Evolutionary conservation across 2,329 filamentous ascomycete species (phyloP).

Genomic region (Fusarium transvaalense): DNA sequence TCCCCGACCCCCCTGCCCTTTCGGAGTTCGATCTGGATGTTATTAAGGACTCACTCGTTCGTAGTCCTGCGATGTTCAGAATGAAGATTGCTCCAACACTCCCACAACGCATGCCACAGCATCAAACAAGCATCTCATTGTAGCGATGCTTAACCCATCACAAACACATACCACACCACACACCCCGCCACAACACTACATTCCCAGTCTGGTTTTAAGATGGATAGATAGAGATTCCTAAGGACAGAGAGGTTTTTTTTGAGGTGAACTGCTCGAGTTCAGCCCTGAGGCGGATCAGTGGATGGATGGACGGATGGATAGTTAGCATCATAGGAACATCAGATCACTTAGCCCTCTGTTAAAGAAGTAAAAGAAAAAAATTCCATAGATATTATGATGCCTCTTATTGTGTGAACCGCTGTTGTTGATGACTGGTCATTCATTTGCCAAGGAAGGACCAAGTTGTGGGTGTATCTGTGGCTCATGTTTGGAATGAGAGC

Average conservation of each 20-base stretch:
- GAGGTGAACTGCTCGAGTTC: slow-evolving; percentile 35
- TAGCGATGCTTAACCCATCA: slow-evolving; percentile 25
- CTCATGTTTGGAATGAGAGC: not conserved
- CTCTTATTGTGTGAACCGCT: not conserved
- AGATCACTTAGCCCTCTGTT: slow-evolving; percentile 45
- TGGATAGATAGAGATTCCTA: slow-evolving; percentile 39
- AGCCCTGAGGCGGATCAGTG: slow-evolving; percentile 37
- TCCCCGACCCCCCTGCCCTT: slow-evolving; percentile 31
- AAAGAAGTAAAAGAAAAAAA: slow-evolving; percentile 46
- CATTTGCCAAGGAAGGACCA: not conserved
- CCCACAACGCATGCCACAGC: slow-evolving; percentile 40
- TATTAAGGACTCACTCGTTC: slow-evolving; percentile 28
- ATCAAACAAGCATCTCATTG: slow-evolving; percentile 37
- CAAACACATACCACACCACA: slow-evolving; percentile 30
- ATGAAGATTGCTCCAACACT: slow-evolving; percentile 32
- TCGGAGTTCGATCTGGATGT: slow-evolving; percentile 26
- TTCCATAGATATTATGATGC: slow-evolving; percentile 37
- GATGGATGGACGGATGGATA: slow-evolving; percentile 47
- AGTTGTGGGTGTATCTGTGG: slow-evolving; percentile 27
- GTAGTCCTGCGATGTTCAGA: slow-evolving; percentile 21
- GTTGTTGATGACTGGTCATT: not conserved
- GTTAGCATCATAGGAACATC: slow-evolving; percentile 45
- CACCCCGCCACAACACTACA: slow-evolving; percentile 34
- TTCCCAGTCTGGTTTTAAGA: slow-evolving; percentile 37
- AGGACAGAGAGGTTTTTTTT: slow-evolving; percentile 37